Evolutionary conservation across 768 basidiomycete species (phyloP).

Genomic region (Myochromella boudieri): DNA sequence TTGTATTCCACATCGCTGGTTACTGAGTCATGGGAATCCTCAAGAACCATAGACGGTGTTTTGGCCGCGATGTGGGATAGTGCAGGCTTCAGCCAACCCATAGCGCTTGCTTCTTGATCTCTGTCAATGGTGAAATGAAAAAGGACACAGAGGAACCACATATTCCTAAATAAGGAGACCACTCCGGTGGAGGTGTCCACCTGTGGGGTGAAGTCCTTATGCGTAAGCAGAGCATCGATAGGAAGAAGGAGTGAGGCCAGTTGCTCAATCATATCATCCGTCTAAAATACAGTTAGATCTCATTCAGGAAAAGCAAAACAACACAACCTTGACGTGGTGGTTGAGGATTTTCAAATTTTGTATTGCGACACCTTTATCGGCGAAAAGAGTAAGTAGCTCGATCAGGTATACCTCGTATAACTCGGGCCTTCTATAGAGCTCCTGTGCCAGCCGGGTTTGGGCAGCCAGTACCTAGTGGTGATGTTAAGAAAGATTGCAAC

Average conservation of each 20-base stretch:
- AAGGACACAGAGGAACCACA: conserved; percentile 92
- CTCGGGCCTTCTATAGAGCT: conserved; percentile 71
- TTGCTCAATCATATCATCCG: conserved; percentile 83
- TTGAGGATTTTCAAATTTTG: conserved; percentile 76
- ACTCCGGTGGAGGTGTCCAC: conserved; percentile 54
- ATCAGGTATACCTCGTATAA: conserved; percentile 76
- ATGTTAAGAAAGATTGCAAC: not conserved
- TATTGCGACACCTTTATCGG: conserved; percentile 88
- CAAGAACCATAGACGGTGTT: conserved; percentile 82
- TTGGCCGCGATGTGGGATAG: conserved; percentile 79
- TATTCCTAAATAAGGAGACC: conserved; percentile 80
- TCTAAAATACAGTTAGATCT: conserved; percentile 40
- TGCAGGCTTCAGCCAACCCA: conserved; percentile 79
- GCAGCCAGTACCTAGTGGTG: conserved; percentile 74
- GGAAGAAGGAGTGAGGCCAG: conserved; percentile 87
- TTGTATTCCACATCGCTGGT: conserved; percentile 92
- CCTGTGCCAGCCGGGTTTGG: conserved; percentile 85
- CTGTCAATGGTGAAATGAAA: conserved; percentile 72
- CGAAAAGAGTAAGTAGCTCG: conserved; percentile 85
- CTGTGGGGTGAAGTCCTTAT: conserved; percentile 66
- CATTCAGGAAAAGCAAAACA: conserved; percentile 7
- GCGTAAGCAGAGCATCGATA: conserved; percentile 82
- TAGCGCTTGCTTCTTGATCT: conserved; percentile 57
- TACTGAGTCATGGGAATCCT: conserved; percentile 78
- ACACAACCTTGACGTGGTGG: conserved; percentile 60